Conservation (phyloP, 129 eudicot genomes). For the Scalesia atractyloides region DNA sequence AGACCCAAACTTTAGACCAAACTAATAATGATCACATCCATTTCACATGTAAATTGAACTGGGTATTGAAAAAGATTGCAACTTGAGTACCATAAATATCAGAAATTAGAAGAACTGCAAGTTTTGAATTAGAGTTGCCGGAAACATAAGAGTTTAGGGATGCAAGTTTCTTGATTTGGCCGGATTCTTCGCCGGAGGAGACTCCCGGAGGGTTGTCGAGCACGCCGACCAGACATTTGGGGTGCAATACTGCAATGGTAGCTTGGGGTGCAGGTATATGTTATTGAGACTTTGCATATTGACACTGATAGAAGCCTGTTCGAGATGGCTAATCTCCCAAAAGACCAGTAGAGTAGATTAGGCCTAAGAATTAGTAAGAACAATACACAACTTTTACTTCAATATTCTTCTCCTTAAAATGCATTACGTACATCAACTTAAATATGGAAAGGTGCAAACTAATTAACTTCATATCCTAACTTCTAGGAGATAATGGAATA, state of each 20-base stretch:
- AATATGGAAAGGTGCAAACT: no score
- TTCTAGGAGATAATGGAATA: no score
- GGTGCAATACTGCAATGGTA: no score
- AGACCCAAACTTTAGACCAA: conserved; percentile 17
- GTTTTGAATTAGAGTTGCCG: conserved; percentile 35
- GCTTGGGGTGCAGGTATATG: conserved; percentile 4
- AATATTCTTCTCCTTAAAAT: no score
- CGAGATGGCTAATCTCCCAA: no score
- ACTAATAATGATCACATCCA: background rate
- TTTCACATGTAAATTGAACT: no score
- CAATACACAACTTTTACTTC: no score
- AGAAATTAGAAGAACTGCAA: conserved; percentile 39
- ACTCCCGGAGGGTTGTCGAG: conserved; percentile 39
- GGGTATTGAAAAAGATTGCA: background rate
- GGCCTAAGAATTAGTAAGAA: no score
- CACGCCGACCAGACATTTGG: conserved; percentile 45
- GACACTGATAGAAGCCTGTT: background rate
- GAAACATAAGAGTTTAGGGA: conserved; percentile 45
- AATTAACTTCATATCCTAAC: no score
- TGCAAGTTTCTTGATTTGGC: conserved; percentile 39
- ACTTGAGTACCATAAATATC: conserved; percentile 39
- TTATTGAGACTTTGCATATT: conserved; percentile 13
- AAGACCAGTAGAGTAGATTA: no score
- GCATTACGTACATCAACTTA: no score
- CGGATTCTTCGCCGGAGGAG: conserved; percentile 36